Base-by-base conservation (phyloP, 2,329 filamentous ascomycete genomes). In the Zopfia rhizophila region DNA sequence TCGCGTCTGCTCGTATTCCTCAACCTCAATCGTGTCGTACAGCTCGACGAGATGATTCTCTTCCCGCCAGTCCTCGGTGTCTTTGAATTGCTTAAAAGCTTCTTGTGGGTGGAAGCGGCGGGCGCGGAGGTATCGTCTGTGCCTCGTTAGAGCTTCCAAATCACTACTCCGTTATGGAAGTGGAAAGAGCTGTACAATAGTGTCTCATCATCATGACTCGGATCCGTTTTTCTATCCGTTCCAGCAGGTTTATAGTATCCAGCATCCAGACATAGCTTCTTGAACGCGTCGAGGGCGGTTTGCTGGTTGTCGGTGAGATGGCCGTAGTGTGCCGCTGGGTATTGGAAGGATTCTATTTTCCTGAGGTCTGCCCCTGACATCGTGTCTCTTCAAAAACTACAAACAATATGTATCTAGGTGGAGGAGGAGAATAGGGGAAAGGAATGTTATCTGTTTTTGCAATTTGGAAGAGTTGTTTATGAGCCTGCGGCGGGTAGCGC, bases 11-110 rank as follows among this genome's bases (percentile, higher is more conserved):
- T 96, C 91, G 68, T 92, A 97, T 44, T 91, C 87, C 2, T 90
- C 83, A 16, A 92, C 74, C 48, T 96, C 90, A 63, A 97, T 96
- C 22, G 89, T 92, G 67, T 89, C 83, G 75, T 96, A 97, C 25
- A 97, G 78, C 31, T 84, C 78, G 51, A 91, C 84, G 36, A 96
- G 82, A 56, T 89, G 79, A 70, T 93, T 93, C 52, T 89, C 85
- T 58, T 83, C 83, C 50, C 92, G 85, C 90, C 92, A 97, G 47
- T 89, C 84, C 72, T 96, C 91, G 0, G 91, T 96, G 42, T 91
- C 89, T 63, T 87, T 86, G 75, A 96, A 96, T 74, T 97, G 92
- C 48, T 77, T 81, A 68, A 87, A 87, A 10, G 92, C 92, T 57
- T 93, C 91, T 56, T 85, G 75, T 7, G 90, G 82, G 19, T 87